Base-by-base conservation (phyloP, 441 rosid genomes). In the Melastoma candidum region DNA sequence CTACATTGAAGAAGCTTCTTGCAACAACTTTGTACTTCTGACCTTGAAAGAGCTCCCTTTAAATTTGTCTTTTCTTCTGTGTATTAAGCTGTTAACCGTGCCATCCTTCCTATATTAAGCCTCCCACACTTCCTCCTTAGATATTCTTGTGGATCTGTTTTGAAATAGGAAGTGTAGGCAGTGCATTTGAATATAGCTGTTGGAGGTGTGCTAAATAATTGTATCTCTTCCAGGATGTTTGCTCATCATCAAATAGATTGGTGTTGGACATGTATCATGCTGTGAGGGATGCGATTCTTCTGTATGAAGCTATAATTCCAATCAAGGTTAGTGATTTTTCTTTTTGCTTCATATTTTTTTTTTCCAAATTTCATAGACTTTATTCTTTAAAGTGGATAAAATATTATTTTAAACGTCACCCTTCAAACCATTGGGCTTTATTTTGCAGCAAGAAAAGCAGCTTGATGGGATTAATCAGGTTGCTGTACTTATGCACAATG, bases 401-500 rank as follows among this genome's bases (percentile, higher is more conserved):
- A 7, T 29, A 29, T 29, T 29, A 3, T 7, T 29, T 29, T 29
- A 29, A 29, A 29, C 36, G 7, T 3, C 7, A 29, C 36, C 36
- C 36, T 29, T 2, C 0, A 29, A 29, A 29, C 3, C 3, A 29
- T 29, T 7, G 36, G 3, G 36, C 2, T 29, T 29, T 29, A 66
- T 67, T 64, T 48, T 82, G 85, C 87, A 94, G 99, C 82, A 89
- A 77, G 96, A 85, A 72, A 87, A 81, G 75, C 88, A 83, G 85
- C 92, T 94, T 65, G 79, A 80, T 73, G 78, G 86, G 66, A 79
- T 94, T 77, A 89, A 85, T 70, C 94, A 83, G 73, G 94, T 76
- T 71, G 94, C 95, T 73, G 84, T 77, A 68, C 88, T 94, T 51
- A 72, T 89, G 78, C 97, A 94, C 79, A 89, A 85, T 56, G 99